These are phyloP conservation scores for Lasiosphaeris hirsuta DNA, from an alignment of 495 filamentous ascomycete species.

Conservation along the genomic window DNA sequence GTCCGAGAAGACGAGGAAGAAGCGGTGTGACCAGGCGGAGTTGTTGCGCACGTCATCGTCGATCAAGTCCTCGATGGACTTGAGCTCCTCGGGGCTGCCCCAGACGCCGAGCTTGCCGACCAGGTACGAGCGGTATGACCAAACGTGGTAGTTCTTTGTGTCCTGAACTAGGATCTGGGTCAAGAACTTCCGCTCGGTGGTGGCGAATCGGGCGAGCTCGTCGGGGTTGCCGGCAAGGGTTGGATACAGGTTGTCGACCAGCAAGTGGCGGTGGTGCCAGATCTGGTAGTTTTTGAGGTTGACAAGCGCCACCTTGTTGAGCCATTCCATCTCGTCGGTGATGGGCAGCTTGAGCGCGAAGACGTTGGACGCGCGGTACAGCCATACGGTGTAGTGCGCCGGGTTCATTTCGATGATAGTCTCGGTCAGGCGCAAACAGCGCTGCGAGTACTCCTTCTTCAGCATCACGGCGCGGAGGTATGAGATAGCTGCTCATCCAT, in stretches of 20 bases:
- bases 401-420: conserved; percentile 90
- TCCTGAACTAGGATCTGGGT: conserved; percentile 77
- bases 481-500: conserved; percentile 50
- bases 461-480: conserved; percentile 95
- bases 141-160: conserved; percentile 97
- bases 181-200: conserved; percentile 69
- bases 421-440: conserved; percentile 78
- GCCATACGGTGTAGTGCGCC: conserved; percentile 97
- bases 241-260: conserved; percentile 66
- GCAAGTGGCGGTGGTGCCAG: conserved; percentile 91
- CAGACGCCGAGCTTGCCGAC: conserved; percentile 76
- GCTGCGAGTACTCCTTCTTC: conserved; percentile 72
- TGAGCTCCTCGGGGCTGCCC: conserved; percentile 53
- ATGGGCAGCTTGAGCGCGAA: conserved; percentile 65
- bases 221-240: conserved; percentile 39
- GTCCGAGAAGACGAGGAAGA: conserved; percentile 80
- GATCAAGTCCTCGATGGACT: conserved; percentile 66
- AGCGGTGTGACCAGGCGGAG: conserved; percentile 94
- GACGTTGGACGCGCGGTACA: conserved; percentile 80
- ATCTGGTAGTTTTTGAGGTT: conserved; percentile 98
- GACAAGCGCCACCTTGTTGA: conserved; percentile 74
- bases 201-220: conserved; percentile 34
- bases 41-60: conserved; percentile 85
- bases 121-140: conserved; percentile 93
- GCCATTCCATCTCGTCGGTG: conserved; percentile 71